Conservation (phyloP, 441 rosid species). For the Theobroma grandiflorum region DNA sequence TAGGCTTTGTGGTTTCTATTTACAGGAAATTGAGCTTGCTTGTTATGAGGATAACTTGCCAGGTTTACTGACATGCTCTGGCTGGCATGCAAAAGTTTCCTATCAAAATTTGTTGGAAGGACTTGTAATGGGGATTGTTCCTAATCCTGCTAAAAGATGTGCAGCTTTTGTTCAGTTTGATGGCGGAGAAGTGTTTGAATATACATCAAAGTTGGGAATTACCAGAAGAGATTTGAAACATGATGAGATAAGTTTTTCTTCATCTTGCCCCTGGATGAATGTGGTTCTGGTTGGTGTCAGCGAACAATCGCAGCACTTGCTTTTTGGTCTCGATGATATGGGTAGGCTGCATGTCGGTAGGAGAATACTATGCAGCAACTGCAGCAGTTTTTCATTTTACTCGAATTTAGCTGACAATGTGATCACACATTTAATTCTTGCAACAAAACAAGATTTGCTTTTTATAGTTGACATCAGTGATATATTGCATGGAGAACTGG, state of each 20-base stretch:
- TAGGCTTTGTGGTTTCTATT: conserved; percentile 59
- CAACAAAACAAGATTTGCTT: conserved; percentile 89
- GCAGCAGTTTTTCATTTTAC: conserved; percentile 87
- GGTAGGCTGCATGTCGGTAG: conserved; percentile 76
- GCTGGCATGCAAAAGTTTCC: conserved; percentile 73
- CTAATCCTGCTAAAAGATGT: conserved; percentile 62
- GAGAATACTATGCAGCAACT: conserved; percentile 75
- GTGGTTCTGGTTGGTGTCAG: conserved; percentile 51
- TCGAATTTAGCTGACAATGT: conserved; percentile 72
- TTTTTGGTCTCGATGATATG: conserved; percentile 85
- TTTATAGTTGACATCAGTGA: conserved; percentile 76
- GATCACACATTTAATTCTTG: conserved; percentile 80
- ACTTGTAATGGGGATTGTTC: conserved; percentile 58
- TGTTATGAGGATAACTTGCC: conserved; percentile 76
- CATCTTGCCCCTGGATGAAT: conserved; percentile 83
- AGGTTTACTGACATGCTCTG: conserved; percentile 66
- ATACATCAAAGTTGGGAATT: conserved; percentile 55
- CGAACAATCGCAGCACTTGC: conserved; percentile 55
- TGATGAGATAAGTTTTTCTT: conserved; percentile 51
- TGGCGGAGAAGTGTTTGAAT: conserved; percentile 72
- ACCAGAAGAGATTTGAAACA: conserved; percentile 47
- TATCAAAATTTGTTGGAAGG: conserved; percentile 55
- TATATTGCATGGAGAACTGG: conserved; percentile 62
- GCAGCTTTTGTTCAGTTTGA: conserved; percentile 86
- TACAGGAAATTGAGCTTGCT: conserved; percentile 73